Base-by-base conservation (phyloP, 129 eudicot species). In the Lonicera japonica region DNA sequence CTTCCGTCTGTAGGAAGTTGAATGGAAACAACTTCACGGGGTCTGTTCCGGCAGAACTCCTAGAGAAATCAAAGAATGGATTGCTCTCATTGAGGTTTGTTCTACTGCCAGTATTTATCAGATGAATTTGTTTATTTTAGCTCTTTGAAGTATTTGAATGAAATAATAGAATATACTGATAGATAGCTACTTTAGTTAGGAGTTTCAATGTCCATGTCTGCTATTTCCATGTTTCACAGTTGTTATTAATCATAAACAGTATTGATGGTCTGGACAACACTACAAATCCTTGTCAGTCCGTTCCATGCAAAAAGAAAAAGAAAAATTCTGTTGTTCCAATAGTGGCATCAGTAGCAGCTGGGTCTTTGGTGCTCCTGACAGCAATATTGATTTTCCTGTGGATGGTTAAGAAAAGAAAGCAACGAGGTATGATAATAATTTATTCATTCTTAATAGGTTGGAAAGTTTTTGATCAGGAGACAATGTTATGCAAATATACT, bases 11-110 rank as follows among this genome's bases (percentile, higher is more conserved):
- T 66, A 78, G 88, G 10, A 78, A 74, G 25, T 25, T 82, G 54
- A 50, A 61, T 54, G 84, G 84, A 71, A 82, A 82, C 81, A 59
- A 68, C 25, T 72, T 82, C 69, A 38, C 29, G 0, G 82, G 88
- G 8, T 56, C 74, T 4, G 21, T 75, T 70, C 88, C 82, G 21
- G 39, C 56, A 51, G 29, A 24, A n/a, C 82, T 82, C 21, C 67
- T 71, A 46, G 71, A 23, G 18, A 82, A 63, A 65, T 21, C 83
- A 57, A 65, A 58, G 19, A 60, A 72, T 21, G 79, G 82, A 50
- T 53, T 64, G 41, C 60, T 70, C 39, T 19, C 25, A 38, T 56
- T 75, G 22, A 82, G 87, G 83, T 55, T 25, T 19, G 22, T 19
- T n/a, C 46, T 43, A 21, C 12, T 46, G 73, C 24, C 15, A 43